Conservation (phyloP, 1,284 basidiomycete genomes). For the Erythrobasidium hasegawianum region DNA sequence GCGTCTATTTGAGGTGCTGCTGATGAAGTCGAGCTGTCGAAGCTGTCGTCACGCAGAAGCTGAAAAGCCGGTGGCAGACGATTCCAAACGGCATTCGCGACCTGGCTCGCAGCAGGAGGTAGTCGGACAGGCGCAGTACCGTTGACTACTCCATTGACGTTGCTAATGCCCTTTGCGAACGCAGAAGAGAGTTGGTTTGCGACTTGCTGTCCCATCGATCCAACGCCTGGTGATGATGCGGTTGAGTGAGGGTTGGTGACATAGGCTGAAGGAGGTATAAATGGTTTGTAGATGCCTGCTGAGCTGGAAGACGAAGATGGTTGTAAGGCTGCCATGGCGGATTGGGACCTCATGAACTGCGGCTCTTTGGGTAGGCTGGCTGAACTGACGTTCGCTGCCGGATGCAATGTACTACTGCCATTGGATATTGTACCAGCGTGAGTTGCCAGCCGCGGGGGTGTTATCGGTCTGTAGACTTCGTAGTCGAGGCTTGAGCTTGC, state of each 20-base stretch:
- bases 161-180: conserved; percentile 15
- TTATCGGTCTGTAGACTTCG: no score
- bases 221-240: conserved; percentile 16
- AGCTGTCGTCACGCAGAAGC: conserved; percentile 27
- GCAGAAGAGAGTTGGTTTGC: conserved; percentile 18
- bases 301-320: neutral
- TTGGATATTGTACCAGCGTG: no score
- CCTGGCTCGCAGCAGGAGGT: conserved; percentile 22
- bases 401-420: no score
- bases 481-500: no score
- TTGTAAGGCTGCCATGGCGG: conserved; percentile 21
- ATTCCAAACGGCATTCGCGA: conserved; percentile 29
- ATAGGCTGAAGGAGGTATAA: conserved; percentile 31
- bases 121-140: conserved; percentile 20
- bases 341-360: conserved; percentile 15
- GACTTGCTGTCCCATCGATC: conserved; percentile 11
- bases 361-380: neutral
- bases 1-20: neutral
- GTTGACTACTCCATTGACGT: conserved; percentile 29
- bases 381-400: no score
- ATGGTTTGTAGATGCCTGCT: conserved; percentile 4
- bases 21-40: neutral
- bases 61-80: conserved; percentile 27
- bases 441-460: no score
- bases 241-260: conserved; percentile 2